Evolutionary conservation across 2,329 filamentous ascomycete species (phyloP), one percentile per base, ranked within the genome.

Genomic region (Paecilomyces dactylethromorphus): DNA sequence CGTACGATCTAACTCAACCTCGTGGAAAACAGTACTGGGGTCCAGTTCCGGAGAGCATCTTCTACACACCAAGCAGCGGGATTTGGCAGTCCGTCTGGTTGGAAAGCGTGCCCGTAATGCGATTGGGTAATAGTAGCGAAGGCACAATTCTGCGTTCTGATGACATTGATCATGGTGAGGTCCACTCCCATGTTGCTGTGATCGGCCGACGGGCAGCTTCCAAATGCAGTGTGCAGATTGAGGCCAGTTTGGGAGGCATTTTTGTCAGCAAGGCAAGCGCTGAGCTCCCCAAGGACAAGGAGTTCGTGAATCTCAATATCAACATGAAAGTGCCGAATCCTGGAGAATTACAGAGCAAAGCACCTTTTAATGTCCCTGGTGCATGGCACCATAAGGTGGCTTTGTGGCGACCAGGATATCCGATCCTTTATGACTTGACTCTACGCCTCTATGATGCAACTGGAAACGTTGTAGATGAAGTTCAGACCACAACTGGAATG

Each of bases 81-180:
- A 90, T 91, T 60, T 91, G 88, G 88, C 86, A 88, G 66, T 81
- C 81, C n/a, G 87, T 90, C 0, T 91, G 87, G 88, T 68, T 90
- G 6, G 84, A 88, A 67, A 81, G 81, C 18, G 79, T 45, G 11
- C 39, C 39, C n/a, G 39, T 8, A 6, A 78, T 82, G 58, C 76
- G 86, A 61, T 79, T 90, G 54, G 79, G 79, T 0, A 78, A 82
- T 56, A 72, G 88, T 0, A 84, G 88, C 63, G 71, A 77, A 1
- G 86, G 86, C 1, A 88, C 85, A 0, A 76, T 88, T 7, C 66
- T 90, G 15, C 69, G 79, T 15, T 85, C 85, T 0, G 80, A 80
- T 63, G 81, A 82, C 72, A 70, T 84, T 45, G 80, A 81, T n/a
- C 65, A 70, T 29, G 77, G 82, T 70, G 65, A 67, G 71, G 70